These are phyloP conservation scores for Fusarium decemcellulare DNA, from an alignment of 2,329 filamentous ascomycete species.

Conservation along the genomic window DNA sequence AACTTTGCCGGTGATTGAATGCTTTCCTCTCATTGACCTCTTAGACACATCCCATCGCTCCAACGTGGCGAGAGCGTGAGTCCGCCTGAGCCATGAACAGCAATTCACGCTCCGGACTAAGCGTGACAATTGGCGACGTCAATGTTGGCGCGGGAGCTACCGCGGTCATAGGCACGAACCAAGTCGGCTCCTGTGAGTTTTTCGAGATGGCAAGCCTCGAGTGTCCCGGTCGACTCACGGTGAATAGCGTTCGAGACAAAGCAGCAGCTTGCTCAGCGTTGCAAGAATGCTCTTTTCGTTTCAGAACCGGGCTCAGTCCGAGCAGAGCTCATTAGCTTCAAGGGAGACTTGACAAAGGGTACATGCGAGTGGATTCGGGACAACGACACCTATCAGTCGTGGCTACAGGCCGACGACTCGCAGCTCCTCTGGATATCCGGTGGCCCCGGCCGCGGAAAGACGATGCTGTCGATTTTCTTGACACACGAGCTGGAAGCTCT, in stretches of 20 bases:
- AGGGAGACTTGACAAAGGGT: background rate
- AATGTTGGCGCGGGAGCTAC: background rate
- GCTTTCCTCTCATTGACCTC: no score
- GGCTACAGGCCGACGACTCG: background rate
- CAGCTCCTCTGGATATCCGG: slow-evolving; percentile 10
- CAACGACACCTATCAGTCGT: background rate
- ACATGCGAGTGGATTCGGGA: background rate
- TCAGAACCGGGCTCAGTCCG: background rate
- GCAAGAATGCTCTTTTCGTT: background rate
- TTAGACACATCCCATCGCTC: no score
- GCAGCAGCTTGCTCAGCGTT: background rate
- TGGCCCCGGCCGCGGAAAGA: slow-evolving; percentile 19
- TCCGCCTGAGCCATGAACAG: background rate
- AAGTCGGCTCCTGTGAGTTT: background rate
- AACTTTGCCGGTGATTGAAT: no score
- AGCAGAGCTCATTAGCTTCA: background rate
- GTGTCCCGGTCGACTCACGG: accelerated
- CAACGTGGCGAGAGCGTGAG: no score
- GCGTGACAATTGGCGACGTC: background rate
- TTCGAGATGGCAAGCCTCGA: background rate
- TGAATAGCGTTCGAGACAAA: background rate
- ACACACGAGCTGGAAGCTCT: background rate
- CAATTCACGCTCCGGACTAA: background rate
- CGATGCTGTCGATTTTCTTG: slow-evolving; percentile 9
- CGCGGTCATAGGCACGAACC: background rate